Evolutionary conservation across 1,139 yeast genomes (phyloP), one percentile per base, ranked within the genome.

Genomic region (Lodderomyces jiufengensis): DNA sequence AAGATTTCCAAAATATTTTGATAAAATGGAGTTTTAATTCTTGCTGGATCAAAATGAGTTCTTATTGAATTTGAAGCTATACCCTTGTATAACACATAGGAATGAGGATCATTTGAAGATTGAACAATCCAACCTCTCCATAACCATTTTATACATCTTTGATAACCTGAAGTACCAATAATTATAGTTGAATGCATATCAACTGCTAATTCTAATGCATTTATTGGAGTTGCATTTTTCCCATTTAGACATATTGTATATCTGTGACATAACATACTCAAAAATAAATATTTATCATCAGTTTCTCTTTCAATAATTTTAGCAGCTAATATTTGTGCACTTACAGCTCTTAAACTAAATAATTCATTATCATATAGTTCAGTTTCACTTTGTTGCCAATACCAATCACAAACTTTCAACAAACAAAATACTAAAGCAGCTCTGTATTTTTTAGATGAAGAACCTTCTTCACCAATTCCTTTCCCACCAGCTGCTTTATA

Each of bases 61-160:
- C 62, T 48, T 42, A 84, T 63, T 13, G 72, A 64, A 4, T 78
- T 67, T 20, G 81, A 76, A 1, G 79, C 70, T 13, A 78, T 75
- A 2, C 78, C 79, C 39, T 70, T 71, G 55, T 82, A 85, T 42
- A 80, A 52, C 24, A 78, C 80, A 49, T 83, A 87, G 14, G 78
- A 73, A 24, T 77, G 73, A 8, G 94, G 87, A 51, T 84, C 85
- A 12, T 56, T 58, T n/a, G 78, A 74, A 27, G 84, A 75, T 58
- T 86, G 95, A 31, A 84, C 71, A 43, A 87, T 84, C 95, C 95
- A 86, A 14, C 96, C 96, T 42, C 90, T 66, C 96, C 96, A 87
- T 37, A 87, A 60, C 95, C 95, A 87, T 48, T 81, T 80, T 52
- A 85, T 75, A 62, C 95, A 85, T 40, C 95, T 65, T 57, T 87